These are phyloP conservation scores for Plasmodium chabaudi DNA, from an alignment of 169 alveolate genomes.

Conservation along the genomic window DNA sequence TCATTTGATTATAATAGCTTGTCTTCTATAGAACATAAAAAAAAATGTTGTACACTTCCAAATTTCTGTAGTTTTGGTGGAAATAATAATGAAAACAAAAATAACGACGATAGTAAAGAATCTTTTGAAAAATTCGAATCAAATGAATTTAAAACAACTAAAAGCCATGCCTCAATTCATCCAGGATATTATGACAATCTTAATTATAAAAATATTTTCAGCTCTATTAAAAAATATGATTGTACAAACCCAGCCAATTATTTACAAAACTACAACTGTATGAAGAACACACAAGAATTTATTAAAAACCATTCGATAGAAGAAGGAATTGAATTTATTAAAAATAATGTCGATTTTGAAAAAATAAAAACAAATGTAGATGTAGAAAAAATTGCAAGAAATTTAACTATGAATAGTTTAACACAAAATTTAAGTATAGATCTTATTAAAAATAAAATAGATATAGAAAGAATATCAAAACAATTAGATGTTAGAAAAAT, in stretches of 20 bases:
- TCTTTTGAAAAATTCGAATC: slow-evolving; percentile 18
- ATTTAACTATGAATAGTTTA: slow-evolving; percentile 13
- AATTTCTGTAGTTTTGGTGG: slow-evolving; percentile 22
- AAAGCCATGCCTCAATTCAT: background rate
- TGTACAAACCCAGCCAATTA: slow-evolving; percentile 24
- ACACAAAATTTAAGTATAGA: slow-evolving; percentile 3
- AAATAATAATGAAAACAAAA: background rate
- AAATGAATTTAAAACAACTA: too few relatives aligned
- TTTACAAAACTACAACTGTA: slow-evolving; percentile 19
- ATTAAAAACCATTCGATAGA: background rate
- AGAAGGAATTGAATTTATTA: background rate
- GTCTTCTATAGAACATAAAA: slow-evolving; percentile 11
- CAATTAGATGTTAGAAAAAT: too few relatives aligned
- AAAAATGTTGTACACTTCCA: background rate
- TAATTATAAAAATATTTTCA: slow-evolving; percentile 29
- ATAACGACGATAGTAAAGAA: background rate
- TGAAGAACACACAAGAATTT: background rate
- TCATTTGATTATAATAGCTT: background rate
- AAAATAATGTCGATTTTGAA: slow-evolving; percentile 5
- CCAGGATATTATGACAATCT: slow-evolving; percentile 20
- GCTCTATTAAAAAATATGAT: slow-evolving; percentile 11
- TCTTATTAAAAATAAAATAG: background rate
- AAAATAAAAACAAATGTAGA: slow-evolving; percentile 14
- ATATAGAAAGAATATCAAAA: too few relatives aligned
- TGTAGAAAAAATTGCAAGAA: slow-evolving; percentile 16